Percentiles rank a stretch among this genome's conserved stretches.
Evolutionary conservation across 768 basidiomycete species (phyloP).

Genomic region (Termitomyces sp.): DNA sequence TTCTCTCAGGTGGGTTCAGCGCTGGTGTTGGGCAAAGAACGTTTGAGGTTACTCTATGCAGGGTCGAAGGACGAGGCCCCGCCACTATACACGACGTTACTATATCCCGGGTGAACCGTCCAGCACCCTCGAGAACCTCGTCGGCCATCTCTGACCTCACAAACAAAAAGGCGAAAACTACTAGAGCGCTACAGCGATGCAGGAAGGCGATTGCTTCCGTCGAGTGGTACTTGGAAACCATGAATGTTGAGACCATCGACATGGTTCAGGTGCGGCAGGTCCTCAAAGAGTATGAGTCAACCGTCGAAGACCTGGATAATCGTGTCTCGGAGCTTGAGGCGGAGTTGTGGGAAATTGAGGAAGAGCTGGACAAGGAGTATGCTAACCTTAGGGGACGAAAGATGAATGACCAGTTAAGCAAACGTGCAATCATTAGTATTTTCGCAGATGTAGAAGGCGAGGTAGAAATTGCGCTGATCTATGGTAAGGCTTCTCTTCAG

Average conservation of each 20-base stretch:
- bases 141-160: conserved; percentile 22
- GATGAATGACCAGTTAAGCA: conserved; percentile 22
- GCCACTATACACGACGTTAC: conserved; percentile 46
- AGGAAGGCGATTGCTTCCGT: conserved; percentile 24
- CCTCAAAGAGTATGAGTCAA: conserved; percentile 29
- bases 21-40: too few species aligned
- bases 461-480: conserved; percentile 34
- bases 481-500: conserved; percentile 25
- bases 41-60: conserved; percentile 12
- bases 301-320: conserved; percentile 30
- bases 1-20: conserved; percentile 32
- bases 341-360: conserved; percentile 19
- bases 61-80: conserved; percentile 42
- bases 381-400: conserved; percentile 11
- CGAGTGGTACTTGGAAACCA: conserved; percentile 31
- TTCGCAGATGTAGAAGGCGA: conserved; percentile 34
- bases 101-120: conserved; percentile 20
- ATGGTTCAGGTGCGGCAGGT: conserved; percentile 24
- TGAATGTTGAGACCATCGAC: conserved; percentile 29
- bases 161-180: conserved; percentile 17
- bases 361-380: conserved; percentile 22
- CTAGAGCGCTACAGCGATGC: conserved; percentile 29
- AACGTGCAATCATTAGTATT: conserved; percentile 29
- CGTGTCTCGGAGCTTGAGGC: conserved; percentile 25
- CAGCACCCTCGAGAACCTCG: conserved; percentile 21